Evolutionary conservation across 139 green algal genomes (phyloP).

Genomic region (Chlorella ohadii): DNA sequence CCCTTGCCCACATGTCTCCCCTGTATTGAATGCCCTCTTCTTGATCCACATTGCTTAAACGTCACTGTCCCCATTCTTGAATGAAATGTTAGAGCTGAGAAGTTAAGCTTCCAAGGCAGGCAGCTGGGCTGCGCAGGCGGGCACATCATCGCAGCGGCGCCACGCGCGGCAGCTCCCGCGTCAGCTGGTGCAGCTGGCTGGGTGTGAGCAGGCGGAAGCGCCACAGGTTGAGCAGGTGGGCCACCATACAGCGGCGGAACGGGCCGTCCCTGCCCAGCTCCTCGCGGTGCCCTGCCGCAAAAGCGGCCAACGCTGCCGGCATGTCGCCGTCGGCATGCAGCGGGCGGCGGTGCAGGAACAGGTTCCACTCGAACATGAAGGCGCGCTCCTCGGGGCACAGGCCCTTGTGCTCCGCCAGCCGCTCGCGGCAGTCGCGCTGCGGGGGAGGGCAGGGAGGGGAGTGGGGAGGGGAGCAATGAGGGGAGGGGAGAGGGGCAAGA

Average conservation of each 20-base stretch:
- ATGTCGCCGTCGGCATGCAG: constrained; percentile 33
- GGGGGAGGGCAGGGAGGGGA: not conserved
- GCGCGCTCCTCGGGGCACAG: constrained; percentile 25
- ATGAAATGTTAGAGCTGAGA: no score
- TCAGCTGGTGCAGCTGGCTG: constrained; percentile 25
- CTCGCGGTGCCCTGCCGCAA: not conserved
- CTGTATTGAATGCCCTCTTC: no score
- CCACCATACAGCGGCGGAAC: constrained; percentile 22
- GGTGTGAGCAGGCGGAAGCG: constrained; percentile 39
- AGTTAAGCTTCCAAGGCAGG: no score
- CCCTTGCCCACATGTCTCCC: no score
- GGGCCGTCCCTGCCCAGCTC: not conserved
- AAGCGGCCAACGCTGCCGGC: not conserved
- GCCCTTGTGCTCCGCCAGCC: not conserved
- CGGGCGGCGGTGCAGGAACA: constrained; percentile 15
- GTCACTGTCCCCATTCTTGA: no score
- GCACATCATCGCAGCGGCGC: not conserved
- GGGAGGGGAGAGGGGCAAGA: not conserved
- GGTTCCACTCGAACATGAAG: constrained; percentile 40
- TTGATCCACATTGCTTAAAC: no score
- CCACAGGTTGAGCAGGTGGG: constrained; percentile 41
- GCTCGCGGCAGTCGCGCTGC: constrained; percentile 35
- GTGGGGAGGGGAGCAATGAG: not conserved
- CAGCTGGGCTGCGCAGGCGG: not conserved
- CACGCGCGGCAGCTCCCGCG: not conserved